A percentile compares a stretch with the other conserved stretches of the same genome.
Evolutionary conservation across 371 early-diverging fungal species (phyloP).

Genomic region (Mucor irregularis): DNA sequence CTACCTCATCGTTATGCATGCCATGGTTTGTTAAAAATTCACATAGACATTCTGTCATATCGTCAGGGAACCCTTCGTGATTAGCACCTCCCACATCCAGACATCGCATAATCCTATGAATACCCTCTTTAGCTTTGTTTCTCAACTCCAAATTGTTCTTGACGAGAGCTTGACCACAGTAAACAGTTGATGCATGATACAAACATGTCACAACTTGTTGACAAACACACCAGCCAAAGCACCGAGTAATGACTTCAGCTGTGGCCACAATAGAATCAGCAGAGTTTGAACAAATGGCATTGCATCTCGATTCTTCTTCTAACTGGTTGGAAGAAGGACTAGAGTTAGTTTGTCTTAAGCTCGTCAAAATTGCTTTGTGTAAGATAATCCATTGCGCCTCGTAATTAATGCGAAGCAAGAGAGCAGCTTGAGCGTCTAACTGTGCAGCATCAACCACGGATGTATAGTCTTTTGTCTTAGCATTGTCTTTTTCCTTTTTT

Average conservation of each 20-base stretch:
- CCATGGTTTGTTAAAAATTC: slow-evolving; percentile 29
- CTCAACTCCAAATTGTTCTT: slow-evolving; percentile 5
- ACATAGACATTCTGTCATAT: slow-evolving; percentile 26
- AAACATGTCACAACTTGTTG: slow-evolving; percentile 31
- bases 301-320: slow-evolving; percentile 15
- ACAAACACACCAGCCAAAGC: slow-evolving; percentile 41
- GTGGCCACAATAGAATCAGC: slow-evolving; percentile 25
- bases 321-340: slow-evolving; percentile 3
- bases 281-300: slow-evolving; percentile 21
- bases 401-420: slow-evolving; percentile 33
- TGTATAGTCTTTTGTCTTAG: background rate
- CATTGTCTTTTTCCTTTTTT: background rate
- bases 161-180: slow-evolving; percentile 27
- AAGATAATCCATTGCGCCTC: slow-evolving; percentile 32
- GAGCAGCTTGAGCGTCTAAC: slow-evolving; percentile 21
- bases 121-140: slow-evolving; percentile 21
- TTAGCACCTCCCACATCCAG: slow-evolving; percentile 14
- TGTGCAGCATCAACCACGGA: slow-evolving; percentile 12
- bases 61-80: slow-evolving; percentile 39
- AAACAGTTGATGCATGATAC: slow-evolving; percentile 40
- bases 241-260: slow-evolving; percentile 24
- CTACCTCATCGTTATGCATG: slow-evolving; percentile 14
- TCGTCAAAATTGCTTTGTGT: slow-evolving; percentile 28
- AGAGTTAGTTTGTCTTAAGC: background rate
- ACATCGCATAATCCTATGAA: slow-evolving; percentile 28